Evolutionary conservation across 202 grass and related monocot genomes (phyloP), one percentile per base, ranked within the genome.

Genomic region (Panicum hallii): DNA sequence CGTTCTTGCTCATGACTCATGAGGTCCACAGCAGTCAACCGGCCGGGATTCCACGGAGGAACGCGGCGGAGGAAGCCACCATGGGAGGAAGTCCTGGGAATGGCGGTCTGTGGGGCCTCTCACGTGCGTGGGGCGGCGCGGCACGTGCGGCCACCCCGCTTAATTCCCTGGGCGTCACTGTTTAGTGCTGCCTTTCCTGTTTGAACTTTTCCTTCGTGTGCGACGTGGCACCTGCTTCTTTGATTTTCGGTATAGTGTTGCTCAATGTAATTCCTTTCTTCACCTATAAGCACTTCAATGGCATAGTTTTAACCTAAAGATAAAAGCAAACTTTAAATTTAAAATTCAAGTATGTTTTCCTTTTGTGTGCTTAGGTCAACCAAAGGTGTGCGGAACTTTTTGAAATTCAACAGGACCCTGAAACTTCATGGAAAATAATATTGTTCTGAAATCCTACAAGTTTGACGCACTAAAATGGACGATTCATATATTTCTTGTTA

Each of bases 71-170:
- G 48, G 81, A 77, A 66, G 56, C 23, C 46, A 53, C 30, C 44
- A 62, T 13, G 78, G 58, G 32, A 61, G 67, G 79, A 69, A 63
- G 34, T 36, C 44, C 75, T 41, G 80, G 1, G 17, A 77, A 77
- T 77, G 89, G 85, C 81, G 77, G 89, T 88, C 84, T 60, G 63
- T 83, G 48, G 88, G 83, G 70, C 69, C 83, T 43, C 40, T 20
- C 72, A 54, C 71, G 80, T 84, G 83, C 60, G 48, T 10, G 26
- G 74, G 79, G 77, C 84, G 79, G 83, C 74, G 88, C 19, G 52
- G 84, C 89, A 90, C 84, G 89, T 90, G 89, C 45, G 80, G 20
- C 4, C 84, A 69, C 40, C 75, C 12, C 69, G 26, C 38, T 74
- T 54, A 62, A 38, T 84, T 62, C 75, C 53, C 45, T 46, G 11